A percentile compares a stretch with the other conserved stretches of the same genome.
Evolutionary conservation across 2,329 filamentous ascomycete species (phyloP).

Genomic region (Sclerotinia sclerotiorum): DNA sequence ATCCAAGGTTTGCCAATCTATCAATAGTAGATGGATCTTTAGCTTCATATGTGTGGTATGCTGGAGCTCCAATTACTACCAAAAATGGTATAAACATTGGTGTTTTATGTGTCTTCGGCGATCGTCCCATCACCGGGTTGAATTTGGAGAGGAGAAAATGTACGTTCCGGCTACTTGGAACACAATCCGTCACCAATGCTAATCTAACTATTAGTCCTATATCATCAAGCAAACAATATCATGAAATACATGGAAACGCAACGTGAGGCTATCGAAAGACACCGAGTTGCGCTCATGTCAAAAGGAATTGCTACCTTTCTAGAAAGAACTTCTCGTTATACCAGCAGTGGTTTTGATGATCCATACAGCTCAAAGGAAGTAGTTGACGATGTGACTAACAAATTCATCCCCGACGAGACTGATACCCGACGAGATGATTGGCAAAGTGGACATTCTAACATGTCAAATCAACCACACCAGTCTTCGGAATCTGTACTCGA

Average conservation of each 20-base stretch:
- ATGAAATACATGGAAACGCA: conserved; percentile 61
- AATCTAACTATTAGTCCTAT: conserved; percentile 49
- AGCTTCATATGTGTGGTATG: conserved; percentile 25
- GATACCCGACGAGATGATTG: not conserved
- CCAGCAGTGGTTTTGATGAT: not conserved
- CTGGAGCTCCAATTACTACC: conserved; percentile 25
- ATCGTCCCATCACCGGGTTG: conserved; percentile 29
- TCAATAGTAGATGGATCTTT: conserved; percentile 25
- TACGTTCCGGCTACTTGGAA: conserved; percentile 39
- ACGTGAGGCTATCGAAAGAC: conserved; percentile 50
- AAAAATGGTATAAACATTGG: conserved; percentile 46
- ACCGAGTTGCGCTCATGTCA: conserved; percentile 51
- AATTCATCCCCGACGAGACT: not conserved
- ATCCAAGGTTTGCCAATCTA: conserved; percentile 24
- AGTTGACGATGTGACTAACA: not conserved
- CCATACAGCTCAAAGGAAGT: not conserved
- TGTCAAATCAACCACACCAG: not conserved
- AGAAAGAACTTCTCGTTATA: conserved; percentile 41
- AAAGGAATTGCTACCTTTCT: conserved; percentile 54
- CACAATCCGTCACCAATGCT: conserved; percentile 41
- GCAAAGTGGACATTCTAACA: not conserved
- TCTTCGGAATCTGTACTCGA: conserved; percentile 32
- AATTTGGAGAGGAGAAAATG: conserved; percentile 21
- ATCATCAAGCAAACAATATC: conserved; percentile 46
- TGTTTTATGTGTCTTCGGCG: conserved; percentile 58